These are phyloP conservation scores for Cladosporium sp. DNA, from an alignment of 2,329 filamentous ascomycete genomes.

Conservation along the genomic window DNA sequence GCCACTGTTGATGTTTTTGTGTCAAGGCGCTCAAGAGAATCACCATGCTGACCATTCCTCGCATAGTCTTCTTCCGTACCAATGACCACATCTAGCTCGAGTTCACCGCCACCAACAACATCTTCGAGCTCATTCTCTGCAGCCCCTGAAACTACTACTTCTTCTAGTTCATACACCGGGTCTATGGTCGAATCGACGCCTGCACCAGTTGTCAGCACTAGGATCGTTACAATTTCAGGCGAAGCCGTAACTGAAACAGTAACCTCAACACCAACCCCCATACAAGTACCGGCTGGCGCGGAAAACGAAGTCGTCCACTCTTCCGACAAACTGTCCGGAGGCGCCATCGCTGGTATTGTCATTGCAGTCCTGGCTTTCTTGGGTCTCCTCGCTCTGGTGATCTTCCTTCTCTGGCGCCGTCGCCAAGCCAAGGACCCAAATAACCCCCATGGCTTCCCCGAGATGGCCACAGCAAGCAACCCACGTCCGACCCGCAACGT, in stretches of 20 bases:
- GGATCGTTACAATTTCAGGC: slow-evolving; percentile 42
- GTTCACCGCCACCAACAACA: slow-evolving; percentile 7
- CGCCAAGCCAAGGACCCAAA: slow-evolving; percentile 12
- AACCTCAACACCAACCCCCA: slow-evolving; percentile 36
- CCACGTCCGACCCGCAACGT: slow-evolving; percentile 35
- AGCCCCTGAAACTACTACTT: slow-evolving; percentile 15
- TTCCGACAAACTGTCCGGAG: slow-evolving; percentile 30
- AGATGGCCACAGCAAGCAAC: slow-evolving; percentile 4
- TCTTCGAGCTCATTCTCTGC: slow-evolving; percentile 15
- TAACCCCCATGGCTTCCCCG: slow-evolving; percentile 4
- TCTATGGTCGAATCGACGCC: slow-evolving; percentile 17
- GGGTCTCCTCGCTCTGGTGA: slow-evolving; percentile 33
- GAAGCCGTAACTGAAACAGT: slow-evolving; percentile 42
- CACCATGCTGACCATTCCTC: background rate
- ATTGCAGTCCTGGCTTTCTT: slow-evolving; percentile 38
- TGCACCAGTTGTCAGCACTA: slow-evolving; percentile 33
- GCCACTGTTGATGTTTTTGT: slow-evolving; percentile 2
- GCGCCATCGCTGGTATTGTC: slow-evolving; percentile 45
- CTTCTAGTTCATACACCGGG: slow-evolving; percentile 13
- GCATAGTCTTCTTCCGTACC: background rate
- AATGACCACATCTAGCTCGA: slow-evolving; percentile 1
- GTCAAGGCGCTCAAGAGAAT: background rate
- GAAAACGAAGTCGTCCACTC: slow-evolving; percentile 16
- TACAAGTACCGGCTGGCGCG: slow-evolving; percentile 22
- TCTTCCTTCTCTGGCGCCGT: slow-evolving; percentile 36